These are phyloP conservation scores for Xerocomus tenax DNA, from an alignment of 1,284 basidiomycete species.

Conservation along the genomic window DNA sequence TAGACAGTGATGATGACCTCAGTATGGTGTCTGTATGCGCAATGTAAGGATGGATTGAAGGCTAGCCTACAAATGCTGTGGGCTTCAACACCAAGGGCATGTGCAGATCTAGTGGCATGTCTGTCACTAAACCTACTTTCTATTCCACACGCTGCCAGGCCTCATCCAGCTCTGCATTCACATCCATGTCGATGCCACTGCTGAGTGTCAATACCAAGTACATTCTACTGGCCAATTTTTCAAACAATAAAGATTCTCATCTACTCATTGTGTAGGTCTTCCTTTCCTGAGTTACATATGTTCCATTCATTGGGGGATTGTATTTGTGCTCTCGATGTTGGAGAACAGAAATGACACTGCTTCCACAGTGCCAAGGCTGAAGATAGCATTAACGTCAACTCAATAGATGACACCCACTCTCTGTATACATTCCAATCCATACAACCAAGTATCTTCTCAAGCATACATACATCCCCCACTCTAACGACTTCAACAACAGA, in stretches of 20 bases:
- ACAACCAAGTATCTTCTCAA: constrained; percentile 39
- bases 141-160: constrained; percentile 25
- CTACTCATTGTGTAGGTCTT: constrained; percentile 57
- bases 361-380: constrained; percentile 67
- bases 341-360: constrained; percentile 73
- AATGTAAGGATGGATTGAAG: constrained; percentile 62
- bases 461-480: constrained; percentile 55
- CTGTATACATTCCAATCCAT: constrained; percentile 56
- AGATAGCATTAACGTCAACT: constrained; percentile 62
- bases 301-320: constrained; percentile 90
- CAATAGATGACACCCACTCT: constrained; percentile 70
- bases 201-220: constrained; percentile 60
- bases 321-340: constrained; percentile 72
- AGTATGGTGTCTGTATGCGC: constrained; percentile 42
- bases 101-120: constrained; percentile 37
- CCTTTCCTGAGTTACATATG: constrained; percentile 73
- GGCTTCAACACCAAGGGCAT: constrained; percentile 31
- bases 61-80: constrained; percentile 33
- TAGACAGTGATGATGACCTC: constrained; percentile 59
- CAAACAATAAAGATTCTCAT: neutral
- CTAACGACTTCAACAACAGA: constrained; percentile 66
- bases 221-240: neutral
- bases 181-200: constrained; percentile 17
- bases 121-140: constrained; percentile 24
- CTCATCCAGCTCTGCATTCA: constrained; percentile 24